Base-by-base conservation (phyloP, 169 alveolate species). In the Plasmodium blacklocki region DNA sequence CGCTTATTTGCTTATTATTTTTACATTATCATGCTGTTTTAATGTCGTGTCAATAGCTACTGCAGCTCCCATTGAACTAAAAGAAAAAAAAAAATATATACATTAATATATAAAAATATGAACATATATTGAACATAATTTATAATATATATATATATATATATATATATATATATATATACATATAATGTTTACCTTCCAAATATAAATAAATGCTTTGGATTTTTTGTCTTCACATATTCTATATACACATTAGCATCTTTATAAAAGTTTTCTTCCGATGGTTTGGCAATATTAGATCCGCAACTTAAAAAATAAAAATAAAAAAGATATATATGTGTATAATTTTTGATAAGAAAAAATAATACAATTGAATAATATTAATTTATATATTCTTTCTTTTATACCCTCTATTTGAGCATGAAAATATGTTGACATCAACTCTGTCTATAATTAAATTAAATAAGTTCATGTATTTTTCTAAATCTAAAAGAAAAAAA, bases 61-160 rank as follows among this genome's bases (percentile, higher is more conserved):
- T 11, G 91, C 91, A 1, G 74, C 26, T 14, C 91, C 91, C 91
- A 83, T 83, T 19, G 91, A 83, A 6, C 88, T 76, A 58, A 7
- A 19, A 9, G n/a, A 9, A 9, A 45, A 8, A 18, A 49, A 4
- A 2, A 18, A 1, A 3, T 19, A 23, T 70, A 21, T 8, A 15
- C 49, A 43, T 29, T 5, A 18, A 50, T 14, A 49, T 11, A 12
- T 26, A 21, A 6, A 47, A 47, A 47, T 52, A 47, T 60, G 6
- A 11, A 18, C 5, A 19, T 60, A 15, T 60, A 60, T 60, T 32
- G 45, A 32, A 12, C 70, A 60, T 12, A 60, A 11, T 7, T 19
- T 60, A 19, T 19, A 7, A 4, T 12, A 12, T 23, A 12, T 23
- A 60, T 19, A 60, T 2, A 19, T 60, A 60, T 15, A 12, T 12